A percentile compares a stretch with the other conserved stretches of the same genome.
Evolutionary conservation across 371 early-diverging fungal species (phyloP).

Genomic region (Haplosporangium sp.): DNA sequence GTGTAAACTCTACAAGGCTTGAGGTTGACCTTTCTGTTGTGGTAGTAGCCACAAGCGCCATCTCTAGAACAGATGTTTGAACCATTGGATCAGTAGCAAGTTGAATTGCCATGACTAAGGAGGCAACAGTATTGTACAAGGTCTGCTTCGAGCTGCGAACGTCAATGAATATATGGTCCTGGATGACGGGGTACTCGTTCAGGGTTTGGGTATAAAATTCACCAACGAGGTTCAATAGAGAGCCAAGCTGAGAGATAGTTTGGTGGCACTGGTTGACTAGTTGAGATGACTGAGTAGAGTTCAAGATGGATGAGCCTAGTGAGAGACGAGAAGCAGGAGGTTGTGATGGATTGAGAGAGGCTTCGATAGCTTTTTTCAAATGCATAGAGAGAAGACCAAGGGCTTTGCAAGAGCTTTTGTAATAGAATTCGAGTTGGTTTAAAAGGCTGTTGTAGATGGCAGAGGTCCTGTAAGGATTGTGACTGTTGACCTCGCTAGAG

Average conservation of each 20-base stretch:
- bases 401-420: conserved; percentile 43
- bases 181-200: conserved; percentile 48
- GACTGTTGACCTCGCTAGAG: conserved; percentile 17
- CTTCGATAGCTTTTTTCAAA: conserved; percentile 35
- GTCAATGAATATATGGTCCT: conserved; percentile 62
- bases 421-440: conserved; percentile 40
- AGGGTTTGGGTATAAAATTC: conserved; percentile 55
- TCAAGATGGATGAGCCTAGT: conserved; percentile 38
- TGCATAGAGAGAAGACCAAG: conserved; percentile 25
- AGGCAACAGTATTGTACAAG: conserved; percentile 75
- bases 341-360: conserved; percentile 7
- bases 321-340: conserved; percentile 34
- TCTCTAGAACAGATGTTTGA: conserved; percentile 48
- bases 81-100: conserved; percentile 66
- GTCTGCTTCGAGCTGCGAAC: conserved; percentile 75
- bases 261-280: conserved; percentile 54
- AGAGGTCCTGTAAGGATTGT: conserved; percentile 1
- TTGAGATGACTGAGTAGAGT: conserved; percentile 52
- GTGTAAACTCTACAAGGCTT: conserved; percentile 21
- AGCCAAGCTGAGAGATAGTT: conserved; percentile 48
- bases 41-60: conserved; percentile 40
- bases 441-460: conserved; percentile 12
- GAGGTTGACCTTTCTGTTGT: conserved; percentile 39
- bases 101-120: conserved; percentile 75
- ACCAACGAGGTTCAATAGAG: conserved; percentile 43